Evolutionary conservation across 2,329 filamentous ascomycete species (phyloP).

Genomic region (Fusarium anthophilum): DNA sequence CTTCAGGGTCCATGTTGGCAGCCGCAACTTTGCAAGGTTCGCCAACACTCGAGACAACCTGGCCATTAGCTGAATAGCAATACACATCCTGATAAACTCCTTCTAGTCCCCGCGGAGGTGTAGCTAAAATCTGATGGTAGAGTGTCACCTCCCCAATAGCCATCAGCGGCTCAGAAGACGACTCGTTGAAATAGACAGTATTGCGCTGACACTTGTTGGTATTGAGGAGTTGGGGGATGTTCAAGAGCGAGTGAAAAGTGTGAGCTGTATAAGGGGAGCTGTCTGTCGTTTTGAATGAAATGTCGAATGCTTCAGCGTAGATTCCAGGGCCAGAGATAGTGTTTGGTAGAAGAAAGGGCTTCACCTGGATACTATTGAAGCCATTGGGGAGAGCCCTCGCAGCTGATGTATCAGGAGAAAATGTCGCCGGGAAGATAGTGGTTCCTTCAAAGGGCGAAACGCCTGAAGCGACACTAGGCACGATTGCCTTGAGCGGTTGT

Average conservation of each 20-base stretch:
- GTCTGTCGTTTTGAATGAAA: background rate
- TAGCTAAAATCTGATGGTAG: constrained; percentile 7
- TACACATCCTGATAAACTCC: constrained; percentile 8
- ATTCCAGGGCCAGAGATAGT: constrained; percentile 7
- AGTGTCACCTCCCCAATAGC: constrained; percentile 5
- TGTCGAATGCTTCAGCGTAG: constrained; percentile 14
- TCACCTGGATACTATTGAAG: background rate
- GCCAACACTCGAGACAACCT: background rate
- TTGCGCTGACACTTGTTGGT: constrained; percentile 15
- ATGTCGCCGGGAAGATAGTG: background rate
- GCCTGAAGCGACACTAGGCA: background rate
- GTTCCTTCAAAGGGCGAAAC: constrained; percentile 17
- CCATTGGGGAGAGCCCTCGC: background rate
- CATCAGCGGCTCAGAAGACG: background rate
- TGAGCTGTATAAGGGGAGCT: constrained; percentile 1
- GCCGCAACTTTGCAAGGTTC: constrained; percentile 5
- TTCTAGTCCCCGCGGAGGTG: background rate
- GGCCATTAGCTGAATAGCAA: constrained; percentile 9
- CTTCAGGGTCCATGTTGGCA: constrained; percentile 4
- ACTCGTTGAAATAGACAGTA: constrained; percentile 14
- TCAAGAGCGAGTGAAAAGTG: constrained; percentile 13
- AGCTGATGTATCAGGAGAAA: background rate
- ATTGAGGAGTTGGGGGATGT: constrained; percentile 7
- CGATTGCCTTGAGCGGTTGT: background rate
- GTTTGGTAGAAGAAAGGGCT: constrained; percentile 11